A percentile compares a stretch with the other conserved stretches of the same genome.
Evolutionary conservation across 805 yeast species (phyloP).

Genomic region (Yamadazyma scolyti): DNA sequence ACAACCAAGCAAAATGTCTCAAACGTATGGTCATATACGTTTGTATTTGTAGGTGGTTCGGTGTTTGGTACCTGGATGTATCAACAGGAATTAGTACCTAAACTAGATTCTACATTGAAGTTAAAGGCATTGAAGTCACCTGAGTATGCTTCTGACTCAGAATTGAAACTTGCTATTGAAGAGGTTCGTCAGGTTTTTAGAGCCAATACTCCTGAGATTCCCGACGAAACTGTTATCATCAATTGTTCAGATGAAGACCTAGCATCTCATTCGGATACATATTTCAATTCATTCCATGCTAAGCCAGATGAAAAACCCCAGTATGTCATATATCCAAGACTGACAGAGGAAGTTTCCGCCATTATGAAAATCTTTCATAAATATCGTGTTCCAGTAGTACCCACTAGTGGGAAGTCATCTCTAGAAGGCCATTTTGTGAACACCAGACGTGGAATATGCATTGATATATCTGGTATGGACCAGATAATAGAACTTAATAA

Average conservation of each 20-base stretch:
- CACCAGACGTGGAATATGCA: constrained; percentile 58
- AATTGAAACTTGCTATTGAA: constrained; percentile 18
- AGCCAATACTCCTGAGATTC: constrained; percentile 11
- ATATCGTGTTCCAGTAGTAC: constrained; percentile 66
- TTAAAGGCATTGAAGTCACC: constrained; percentile 17
- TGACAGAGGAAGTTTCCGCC: constrained; percentile 63
- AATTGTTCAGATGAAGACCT: constrained; percentile 20
- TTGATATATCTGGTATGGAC: constrained; percentile 62
- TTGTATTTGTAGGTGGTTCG: constrained; percentile 4
- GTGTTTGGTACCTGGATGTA: constrained; percentile 3
- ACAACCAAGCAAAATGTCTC: too few species aligned
- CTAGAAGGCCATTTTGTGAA: constrained; percentile 80
- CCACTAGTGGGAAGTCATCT: constrained; percentile 75
- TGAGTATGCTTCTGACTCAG: constrained; percentile 16
- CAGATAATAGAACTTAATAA: constrained; percentile 52
- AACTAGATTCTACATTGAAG: constrained; percentile 14
- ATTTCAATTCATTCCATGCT: constrained; percentile 33
- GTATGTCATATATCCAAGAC: constrained; percentile 57
- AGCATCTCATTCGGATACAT: constrained; percentile 27
- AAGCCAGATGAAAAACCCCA: constrained; percentile 22
- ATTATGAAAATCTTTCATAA: constrained; percentile 61
- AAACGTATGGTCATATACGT: background rate
- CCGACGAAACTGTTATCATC: constrained; percentile 16
- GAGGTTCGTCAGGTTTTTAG: constrained; percentile 16
- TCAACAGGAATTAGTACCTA: background rate